Conservation (phyloP, 768 basidiomycete genomes). For the Amanita thiersii region DNA sequence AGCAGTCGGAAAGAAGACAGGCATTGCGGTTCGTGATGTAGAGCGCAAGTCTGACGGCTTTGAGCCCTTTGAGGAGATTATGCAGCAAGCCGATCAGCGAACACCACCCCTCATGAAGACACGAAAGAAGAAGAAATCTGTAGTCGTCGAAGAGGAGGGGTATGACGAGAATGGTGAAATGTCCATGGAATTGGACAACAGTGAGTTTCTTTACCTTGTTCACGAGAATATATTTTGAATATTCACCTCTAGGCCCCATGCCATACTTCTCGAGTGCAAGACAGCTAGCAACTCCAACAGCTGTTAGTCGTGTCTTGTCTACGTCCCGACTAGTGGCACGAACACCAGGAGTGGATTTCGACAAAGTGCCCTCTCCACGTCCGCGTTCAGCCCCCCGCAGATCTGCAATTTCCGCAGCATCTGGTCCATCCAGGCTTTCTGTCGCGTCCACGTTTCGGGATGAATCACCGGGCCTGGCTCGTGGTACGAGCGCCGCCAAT, state of each 20-base stretch:
- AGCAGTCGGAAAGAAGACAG: constrained; percentile 74
- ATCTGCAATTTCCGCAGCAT: constrained; percentile 23
- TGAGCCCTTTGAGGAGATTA: constrained; percentile 71
- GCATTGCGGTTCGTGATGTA: constrained; percentile 58
- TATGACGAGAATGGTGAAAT: constrained; percentile 58
- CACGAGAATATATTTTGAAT: not conserved
- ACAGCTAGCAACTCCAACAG: constrained; percentile 32
- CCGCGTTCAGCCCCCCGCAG: constrained; percentile 22
- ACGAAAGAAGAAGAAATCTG: constrained; percentile 40
- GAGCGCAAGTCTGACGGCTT: constrained; percentile 75
- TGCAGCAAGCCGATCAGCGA: constrained; percentile 61
- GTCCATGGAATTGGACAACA: constrained; percentile 73
- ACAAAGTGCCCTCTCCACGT: constrained; percentile 54
- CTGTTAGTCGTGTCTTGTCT: constrained; percentile 26
- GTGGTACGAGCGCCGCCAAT: constrained; percentile 21
- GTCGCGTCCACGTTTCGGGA: constrained; percentile 8
- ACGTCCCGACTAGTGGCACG: constrained; percentile 42
- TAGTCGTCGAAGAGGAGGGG: constrained; percentile 29
- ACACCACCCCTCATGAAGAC: constrained; percentile 42
- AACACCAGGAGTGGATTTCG: constrained; percentile 50
- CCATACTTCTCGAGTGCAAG: constrained; percentile 33
- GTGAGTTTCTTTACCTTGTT: constrained; percentile 30
- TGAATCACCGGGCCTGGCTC: constrained; percentile 15
- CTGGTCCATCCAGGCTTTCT: constrained; percentile 33
- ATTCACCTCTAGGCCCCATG: constrained; percentile 25